Evolutionary conservation across 2,329 filamentous ascomycete species (phyloP).

Genomic region (Leptographium procerum): DNA sequence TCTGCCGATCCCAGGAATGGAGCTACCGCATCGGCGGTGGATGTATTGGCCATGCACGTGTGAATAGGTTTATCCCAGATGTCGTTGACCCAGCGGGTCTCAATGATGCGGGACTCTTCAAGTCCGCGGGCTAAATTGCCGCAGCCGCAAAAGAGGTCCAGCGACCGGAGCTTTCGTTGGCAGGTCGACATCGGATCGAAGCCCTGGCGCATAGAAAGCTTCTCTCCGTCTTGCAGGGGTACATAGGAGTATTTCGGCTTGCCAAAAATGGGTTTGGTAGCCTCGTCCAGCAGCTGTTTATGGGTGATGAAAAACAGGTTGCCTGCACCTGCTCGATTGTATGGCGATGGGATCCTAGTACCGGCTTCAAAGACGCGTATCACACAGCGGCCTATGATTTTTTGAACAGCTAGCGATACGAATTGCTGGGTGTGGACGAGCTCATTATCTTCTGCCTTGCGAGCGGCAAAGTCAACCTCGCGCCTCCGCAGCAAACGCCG

Average conservation of each 20-base stretch:
- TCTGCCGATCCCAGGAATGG: slow-evolving; percentile 65
- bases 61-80: slow-evolving; percentile 52
- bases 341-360: slow-evolving; percentile 46
- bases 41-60: slow-evolving; percentile 59
- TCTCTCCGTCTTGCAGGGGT: not conserved
- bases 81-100: slow-evolving; percentile 60
- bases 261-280: not conserved
- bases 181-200: slow-evolving; percentile 31
- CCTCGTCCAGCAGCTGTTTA: not conserved
- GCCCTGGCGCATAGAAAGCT: slow-evolving; percentile 36
- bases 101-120: slow-evolving; percentile 56
- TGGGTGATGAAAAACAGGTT: slow-evolving; percentile 54
- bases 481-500: slow-evolving; percentile 41
- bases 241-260: not conserved
- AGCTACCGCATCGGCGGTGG: slow-evolving; percentile 25
- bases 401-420: slow-evolving; percentile 21
- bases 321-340: slow-evolving; percentile 52
- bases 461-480: slow-evolving; percentile 22
- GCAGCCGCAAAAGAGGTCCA: slow-evolving; percentile 69
- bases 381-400: slow-evolving; percentile 45
- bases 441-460: slow-evolving; percentile 38
- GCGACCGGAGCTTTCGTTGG: slow-evolving; percentile 36
- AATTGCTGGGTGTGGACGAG: slow-evolving; percentile 43
- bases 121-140: slow-evolving; percentile 68
- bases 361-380: slow-evolving; percentile 40